phyloP scores from a whole-genome alignment of 2,329 filamentous ascomycete species.

The Fusarium sp. region DNA sequence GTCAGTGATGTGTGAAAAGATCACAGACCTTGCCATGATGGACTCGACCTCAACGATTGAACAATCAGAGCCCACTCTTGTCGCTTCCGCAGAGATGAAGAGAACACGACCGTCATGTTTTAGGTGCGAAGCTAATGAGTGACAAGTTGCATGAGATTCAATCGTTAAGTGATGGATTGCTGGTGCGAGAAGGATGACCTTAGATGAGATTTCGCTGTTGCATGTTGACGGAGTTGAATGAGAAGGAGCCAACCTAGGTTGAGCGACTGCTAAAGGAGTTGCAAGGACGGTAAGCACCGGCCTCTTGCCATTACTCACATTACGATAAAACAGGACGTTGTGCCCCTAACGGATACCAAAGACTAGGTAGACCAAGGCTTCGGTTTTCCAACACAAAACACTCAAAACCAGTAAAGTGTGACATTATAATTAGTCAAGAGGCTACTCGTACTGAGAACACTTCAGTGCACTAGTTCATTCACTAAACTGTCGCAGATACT shows the following conservation, averaged over 20 bases:
- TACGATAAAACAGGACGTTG: too few relatives aligned
- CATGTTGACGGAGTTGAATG: neutral
- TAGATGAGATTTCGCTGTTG: neutral
- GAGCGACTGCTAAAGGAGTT: neutral
- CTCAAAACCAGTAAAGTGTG: neutral
- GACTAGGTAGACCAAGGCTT: too few relatives aligned
- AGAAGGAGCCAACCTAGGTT: neutral
- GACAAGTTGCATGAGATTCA: neutral
- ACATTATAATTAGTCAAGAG: neutral
- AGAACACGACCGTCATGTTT: constrained; percentile 53
- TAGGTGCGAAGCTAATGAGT: neutral
- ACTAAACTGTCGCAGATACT: too few relatives aligned
- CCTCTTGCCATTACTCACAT: neutral
- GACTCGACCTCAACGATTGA: constrained; percentile 42
- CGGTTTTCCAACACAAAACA: neutral
- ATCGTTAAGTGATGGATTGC: neutral
- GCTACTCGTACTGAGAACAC: neutral
- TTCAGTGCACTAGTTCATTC: neutral
- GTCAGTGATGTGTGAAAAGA: neutral
- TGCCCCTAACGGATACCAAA: too few relatives aligned
- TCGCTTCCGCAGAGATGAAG: constrained; percentile 56
- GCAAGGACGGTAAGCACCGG: neutral
- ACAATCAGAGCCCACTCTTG: constrained; percentile 54
- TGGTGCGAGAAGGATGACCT: neutral
- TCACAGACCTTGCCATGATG: constrained; percentile 49